A percentile compares a stretch with the other conserved stretches of the same genome.
Conservation (phyloP, 352 stramenopile species). For the Pythium grandisporangium region DNA sequence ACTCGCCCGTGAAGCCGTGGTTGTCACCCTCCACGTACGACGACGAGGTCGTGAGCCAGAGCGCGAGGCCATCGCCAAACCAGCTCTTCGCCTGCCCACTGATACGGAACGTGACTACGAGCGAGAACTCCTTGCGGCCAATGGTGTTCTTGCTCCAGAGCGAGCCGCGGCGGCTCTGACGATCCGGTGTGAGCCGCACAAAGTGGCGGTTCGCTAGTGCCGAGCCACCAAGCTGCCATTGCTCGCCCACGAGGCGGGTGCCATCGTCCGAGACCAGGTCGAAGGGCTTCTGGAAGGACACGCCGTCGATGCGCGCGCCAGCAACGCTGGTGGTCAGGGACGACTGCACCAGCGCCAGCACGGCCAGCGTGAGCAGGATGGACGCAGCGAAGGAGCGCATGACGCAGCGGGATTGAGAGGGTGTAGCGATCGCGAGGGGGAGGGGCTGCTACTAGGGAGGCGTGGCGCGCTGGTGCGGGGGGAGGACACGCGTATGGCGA, state of each 20-base stretch:
- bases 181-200: slow-evolving; percentile 67
- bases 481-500: too few relatives aligned
- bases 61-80: slow-evolving; percentile 73
- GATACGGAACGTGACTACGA: slow-evolving; percentile 80
- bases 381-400: slow-evolving; percentile 6
- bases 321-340: too few relatives aligned
- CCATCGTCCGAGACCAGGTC: slow-evolving; percentile 57
- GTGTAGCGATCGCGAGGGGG: slow-evolving; percentile 2
- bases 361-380: slow-evolving; percentile 16
- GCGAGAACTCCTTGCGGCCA: slow-evolving; percentile 49
- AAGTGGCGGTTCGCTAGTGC: slow-evolving; percentile 76
- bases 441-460: neutral
- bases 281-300: slow-evolving; percentile 79
- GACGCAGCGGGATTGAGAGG: slow-evolving; percentile 3
- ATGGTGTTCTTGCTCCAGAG: slow-evolving; percentile 71
- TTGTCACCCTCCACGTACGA: slow-evolving; percentile 56
- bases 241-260: slow-evolving; percentile 35
- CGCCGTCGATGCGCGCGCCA: too few relatives aligned
- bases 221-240: slow-evolving; percentile 52
- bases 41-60: slow-evolving; percentile 63
- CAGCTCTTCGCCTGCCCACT: slow-evolving; percentile 61
- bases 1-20: slow-evolving; percentile 71
- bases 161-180: slow-evolving; percentile 64
- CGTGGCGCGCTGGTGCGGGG: neutral
- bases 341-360: too few relatives aligned